Evolutionary conservation across 306 rosid genomes (phyloP).

Genomic region (Castanea mollissima): DNA sequence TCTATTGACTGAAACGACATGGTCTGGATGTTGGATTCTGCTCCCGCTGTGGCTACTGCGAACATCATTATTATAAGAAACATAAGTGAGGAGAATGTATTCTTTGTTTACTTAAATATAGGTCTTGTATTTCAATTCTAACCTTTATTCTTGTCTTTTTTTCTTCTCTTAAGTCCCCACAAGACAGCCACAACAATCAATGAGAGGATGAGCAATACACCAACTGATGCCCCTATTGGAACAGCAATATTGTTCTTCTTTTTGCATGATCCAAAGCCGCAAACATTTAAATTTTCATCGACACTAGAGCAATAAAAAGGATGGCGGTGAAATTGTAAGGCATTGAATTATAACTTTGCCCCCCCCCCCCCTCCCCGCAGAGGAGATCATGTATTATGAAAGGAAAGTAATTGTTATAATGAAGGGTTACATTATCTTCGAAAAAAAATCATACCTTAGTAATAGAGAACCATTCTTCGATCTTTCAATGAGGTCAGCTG

Average conservation of each 20-base stretch:
- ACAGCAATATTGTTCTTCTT: constrained; percentile 1
- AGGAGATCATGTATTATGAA: too few relatives aligned
- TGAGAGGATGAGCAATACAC: constrained; percentile 32
- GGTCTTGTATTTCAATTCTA: not conserved
- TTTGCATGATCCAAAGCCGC: constrained; percentile 4
- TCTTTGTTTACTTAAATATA: too few relatives aligned
- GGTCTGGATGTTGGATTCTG: constrained; percentile 6
- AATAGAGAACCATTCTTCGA: constrained; percentile 31
- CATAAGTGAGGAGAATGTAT: too few relatives aligned
- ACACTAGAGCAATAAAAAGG: constrained; percentile 7
- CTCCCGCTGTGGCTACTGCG: constrained; percentile 1
- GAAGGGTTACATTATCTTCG: not conserved
- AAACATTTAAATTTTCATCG: constrained; percentile 30
- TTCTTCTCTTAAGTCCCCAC: constrained; percentile 14
- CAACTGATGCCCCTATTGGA: constrained; percentile 39
- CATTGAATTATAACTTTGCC: too few relatives aligned
- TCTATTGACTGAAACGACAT: constrained; percentile 10
- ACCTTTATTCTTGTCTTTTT: constrained; percentile 8
- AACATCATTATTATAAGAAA: not conserved
- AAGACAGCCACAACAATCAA: constrained; percentile 20
- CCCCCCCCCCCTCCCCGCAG: too few relatives aligned
- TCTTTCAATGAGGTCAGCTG: constrained; percentile 31
- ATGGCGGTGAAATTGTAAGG: too few relatives aligned
- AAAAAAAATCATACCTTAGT: constrained; percentile 41
- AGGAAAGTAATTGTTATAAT: too few relatives aligned